Evolutionary conservation across 441 rosid species (phyloP).

Genomic region (Gossypium schwendimanii): DNA sequence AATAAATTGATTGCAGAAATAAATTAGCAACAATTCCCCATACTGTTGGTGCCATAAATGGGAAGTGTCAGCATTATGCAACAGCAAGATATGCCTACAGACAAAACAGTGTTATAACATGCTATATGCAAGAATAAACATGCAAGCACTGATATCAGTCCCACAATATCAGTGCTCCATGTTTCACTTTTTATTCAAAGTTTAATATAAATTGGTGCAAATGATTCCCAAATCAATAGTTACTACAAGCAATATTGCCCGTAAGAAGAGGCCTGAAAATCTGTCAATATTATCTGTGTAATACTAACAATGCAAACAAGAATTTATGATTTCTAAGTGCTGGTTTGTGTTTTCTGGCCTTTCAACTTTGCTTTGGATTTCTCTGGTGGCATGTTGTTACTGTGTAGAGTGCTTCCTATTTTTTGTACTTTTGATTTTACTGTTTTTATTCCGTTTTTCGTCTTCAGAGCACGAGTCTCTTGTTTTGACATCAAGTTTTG

Average conservation of each 20-base stretch:
- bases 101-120: not conserved
- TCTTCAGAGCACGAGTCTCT: too few species aligned
- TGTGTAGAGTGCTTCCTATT: too few species aligned
- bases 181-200: not conserved
- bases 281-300: not conserved
- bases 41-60: not conserved
- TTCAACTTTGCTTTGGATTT: too few species aligned
- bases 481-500: too few species aligned
- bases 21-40: not conserved
- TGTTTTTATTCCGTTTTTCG: too few species aligned
- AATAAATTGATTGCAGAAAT: not conserved
- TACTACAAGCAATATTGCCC: not conserved
- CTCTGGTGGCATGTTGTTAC: too few species aligned
- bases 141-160: not conserved
- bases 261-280: not conserved
- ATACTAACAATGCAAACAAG: not conserved
- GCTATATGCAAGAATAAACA: not conserved
- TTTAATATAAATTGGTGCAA: not conserved
- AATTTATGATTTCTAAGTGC: not conserved
- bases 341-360: too few species aligned
- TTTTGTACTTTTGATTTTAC: too few species aligned
- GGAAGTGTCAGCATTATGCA: not conserved
- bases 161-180: not conserved
- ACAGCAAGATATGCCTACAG: not conserved
- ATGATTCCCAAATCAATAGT: not conserved